Base-by-base conservation (phyloP, 2,329 filamentous ascomycete species). In the Coniochaeta sp. region DNA sequence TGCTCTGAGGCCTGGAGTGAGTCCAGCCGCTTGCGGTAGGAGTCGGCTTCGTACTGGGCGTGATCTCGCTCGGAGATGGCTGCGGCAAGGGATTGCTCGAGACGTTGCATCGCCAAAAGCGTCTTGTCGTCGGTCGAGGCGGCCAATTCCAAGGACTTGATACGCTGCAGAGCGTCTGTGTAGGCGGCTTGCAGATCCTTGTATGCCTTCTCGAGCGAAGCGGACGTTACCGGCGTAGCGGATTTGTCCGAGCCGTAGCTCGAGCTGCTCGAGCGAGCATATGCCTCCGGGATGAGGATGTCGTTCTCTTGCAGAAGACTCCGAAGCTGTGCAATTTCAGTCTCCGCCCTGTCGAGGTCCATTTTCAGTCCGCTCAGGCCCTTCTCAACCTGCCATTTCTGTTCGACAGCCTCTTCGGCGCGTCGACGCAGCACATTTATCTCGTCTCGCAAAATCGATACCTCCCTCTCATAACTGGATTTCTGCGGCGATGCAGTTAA, bases 341-440 rank as follows among this genome's bases (percentile, higher is more conserved):
- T 90, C 73, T 97, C 91, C 28, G 95, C 93, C 63, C 93, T 90
- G 73, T 98, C 95, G 47, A 99, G 84, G 70, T 98, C 93, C 89
- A 96, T 97, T 77, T 96, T 96, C 60, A 98, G 77, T 60, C 93
- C 91, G 58, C 86, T 83, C 1, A 98, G 79, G 19, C 91, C 91
- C 75, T 96, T 96, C 75, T 97, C 93, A 63, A 93, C 93, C 71
- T 96, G 89, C 88, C 91, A 98, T 74, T 98, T 98, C 69, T 96
- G 90, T 70, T 96, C 91, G 16, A 98, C 82, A 17, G 93, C 93
- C 64, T 98, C 93, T 68, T 99, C 93, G 33, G 93, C 93, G 59
- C 95, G 87, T 63, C 88, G 88, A 50, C 95, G 87, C 60, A 99
- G 81, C 17, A 89, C 83, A 58, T 89, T 90, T 63, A 99, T 89